Conservation (phyloP, 495 filamentous ascomycete species). For the Bombardia bombarda region DNA sequence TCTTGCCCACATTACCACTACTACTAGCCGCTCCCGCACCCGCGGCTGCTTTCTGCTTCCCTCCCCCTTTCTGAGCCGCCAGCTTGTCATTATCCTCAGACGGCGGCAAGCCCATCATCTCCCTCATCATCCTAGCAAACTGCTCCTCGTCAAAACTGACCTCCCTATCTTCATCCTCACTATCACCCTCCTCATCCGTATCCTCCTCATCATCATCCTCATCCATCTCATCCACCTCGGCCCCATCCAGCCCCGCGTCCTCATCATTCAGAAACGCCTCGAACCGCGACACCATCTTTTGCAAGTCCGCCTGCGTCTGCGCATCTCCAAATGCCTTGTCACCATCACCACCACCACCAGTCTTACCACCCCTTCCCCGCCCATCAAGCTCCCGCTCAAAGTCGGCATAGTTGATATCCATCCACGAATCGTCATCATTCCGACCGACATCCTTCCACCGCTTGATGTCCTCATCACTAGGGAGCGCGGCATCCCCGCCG, state of each 20-base stretch:
- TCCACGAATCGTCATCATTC: constrained; percentile 83
- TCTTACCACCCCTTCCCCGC: background rate
- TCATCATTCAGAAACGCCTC: constrained; percentile 92
- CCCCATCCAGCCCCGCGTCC: constrained; percentile 68
- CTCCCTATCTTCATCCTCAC: constrained; percentile 59
- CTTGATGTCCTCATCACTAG: constrained; percentile 63
- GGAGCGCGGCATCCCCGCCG: constrained; percentile 47
- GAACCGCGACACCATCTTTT: constrained; percentile 83
- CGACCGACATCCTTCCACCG: constrained; percentile 51
- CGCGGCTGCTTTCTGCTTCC: constrained; percentile 8
- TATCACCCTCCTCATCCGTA: constrained; percentile 33
- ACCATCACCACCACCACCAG: constrained; percentile 4
- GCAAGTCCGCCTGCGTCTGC: constrained; percentile 70
- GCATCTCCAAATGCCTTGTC: constrained; percentile 62
- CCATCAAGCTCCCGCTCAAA: constrained; percentile 69
- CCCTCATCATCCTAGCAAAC: constrained; percentile 80
- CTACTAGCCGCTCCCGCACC: no score
- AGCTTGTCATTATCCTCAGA: no score
- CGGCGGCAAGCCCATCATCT: constrained; percentile 84
- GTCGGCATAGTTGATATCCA: constrained; percentile 84
- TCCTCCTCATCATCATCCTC: constrained; percentile 52
- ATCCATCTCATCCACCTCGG: constrained; percentile 68
- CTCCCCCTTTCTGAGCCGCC: constrained; percentile 10
- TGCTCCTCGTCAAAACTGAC: constrained; percentile 78
- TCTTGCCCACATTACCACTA: no score